Conservation (phyloP, 768 basidiomycete genomes). For the Baorangia bicolor region DNA sequence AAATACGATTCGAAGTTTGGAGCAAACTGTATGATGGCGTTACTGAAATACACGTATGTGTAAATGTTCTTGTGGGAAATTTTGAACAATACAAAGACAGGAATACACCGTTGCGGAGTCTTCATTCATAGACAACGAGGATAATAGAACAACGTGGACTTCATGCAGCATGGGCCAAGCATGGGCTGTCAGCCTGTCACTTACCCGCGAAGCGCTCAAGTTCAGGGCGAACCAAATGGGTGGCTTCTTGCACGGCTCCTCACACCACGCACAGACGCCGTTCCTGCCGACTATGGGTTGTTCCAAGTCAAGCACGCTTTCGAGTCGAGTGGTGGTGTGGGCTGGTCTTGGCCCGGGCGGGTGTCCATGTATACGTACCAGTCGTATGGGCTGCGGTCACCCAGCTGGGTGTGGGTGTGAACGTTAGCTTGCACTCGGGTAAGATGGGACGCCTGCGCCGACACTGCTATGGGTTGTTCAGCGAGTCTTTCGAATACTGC, state of each 20-base stretch:
- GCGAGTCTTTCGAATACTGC: constrained; percentile 48
- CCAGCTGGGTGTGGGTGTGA: not conserved
- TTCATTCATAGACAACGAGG: not conserved
- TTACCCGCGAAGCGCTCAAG: not conserved
- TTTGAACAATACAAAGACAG: not conserved
- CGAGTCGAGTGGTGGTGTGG: not conserved
- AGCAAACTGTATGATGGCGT: not conserved
- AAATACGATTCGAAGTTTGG: not conserved
- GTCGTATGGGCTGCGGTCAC: not conserved
- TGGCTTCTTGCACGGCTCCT: not conserved
- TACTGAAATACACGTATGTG: not conserved
- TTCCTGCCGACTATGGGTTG: not conserved
- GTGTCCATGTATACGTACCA: not conserved
- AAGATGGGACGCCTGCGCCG: not conserved
- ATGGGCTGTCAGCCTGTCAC: not conserved
- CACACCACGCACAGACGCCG: too few species aligned
- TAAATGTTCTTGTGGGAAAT: not conserved
- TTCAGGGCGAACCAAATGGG: not conserved
- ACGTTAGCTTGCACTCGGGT: not conserved
- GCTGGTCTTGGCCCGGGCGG: too few species aligned
- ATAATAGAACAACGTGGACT: not conserved
- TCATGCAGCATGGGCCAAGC: not conserved
- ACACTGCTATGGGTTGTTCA: constrained; percentile 38
- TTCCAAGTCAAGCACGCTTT: not conserved
- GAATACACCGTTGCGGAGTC: not conserved